These are phyloP conservation scores for Cyberlindnera maritima DNA, from an alignment of 805 yeast genomes.

Conservation along the genomic window DNA sequence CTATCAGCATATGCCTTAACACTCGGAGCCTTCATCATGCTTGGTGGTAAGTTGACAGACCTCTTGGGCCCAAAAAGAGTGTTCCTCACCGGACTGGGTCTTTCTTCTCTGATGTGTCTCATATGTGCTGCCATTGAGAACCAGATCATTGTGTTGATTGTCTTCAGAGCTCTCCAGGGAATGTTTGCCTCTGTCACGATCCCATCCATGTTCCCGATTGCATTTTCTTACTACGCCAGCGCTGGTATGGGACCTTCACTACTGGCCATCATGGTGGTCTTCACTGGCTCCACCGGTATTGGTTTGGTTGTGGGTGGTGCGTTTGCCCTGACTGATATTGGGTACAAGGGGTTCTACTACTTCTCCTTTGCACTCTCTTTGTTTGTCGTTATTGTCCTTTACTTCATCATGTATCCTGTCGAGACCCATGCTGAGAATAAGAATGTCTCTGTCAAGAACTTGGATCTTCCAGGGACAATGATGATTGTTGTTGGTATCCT, in stretches of 20 bases:
- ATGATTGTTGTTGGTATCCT: slow-evolving; percentile 35
- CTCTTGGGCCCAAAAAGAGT: slow-evolving; percentile 33
- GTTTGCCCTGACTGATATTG: slow-evolving; percentile 34
- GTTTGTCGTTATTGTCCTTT: slow-evolving; percentile 21
- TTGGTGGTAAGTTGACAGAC: slow-evolving; percentile 40
- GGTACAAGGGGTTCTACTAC: slow-evolving; percentile 38
- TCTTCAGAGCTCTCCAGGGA: slow-evolving; percentile 45
- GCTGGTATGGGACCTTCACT: slow-evolving; percentile 28
- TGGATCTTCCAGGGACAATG: slow-evolving; percentile 35
- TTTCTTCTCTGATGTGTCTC: slow-evolving; percentile 29
- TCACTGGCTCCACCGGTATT: slow-evolving; percentile 34
- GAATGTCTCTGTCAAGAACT: slow-evolving; percentile 21
- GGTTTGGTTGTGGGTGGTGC: slow-evolving; percentile 46
- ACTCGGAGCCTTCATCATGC: slow-evolving; percentile 41
- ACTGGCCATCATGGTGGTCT: slow-evolving; percentile 26
- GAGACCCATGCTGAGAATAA: slow-evolving; percentile 3
- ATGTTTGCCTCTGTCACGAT: slow-evolving; percentile 39
- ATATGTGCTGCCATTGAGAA: slow-evolving; percentile 36
- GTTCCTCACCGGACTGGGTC: slow-evolving; percentile 27
- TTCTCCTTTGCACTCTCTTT: slow-evolving; percentile 34
- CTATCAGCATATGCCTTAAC: slow-evolving; percentile 43
- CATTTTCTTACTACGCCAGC: slow-evolving; percentile 30
- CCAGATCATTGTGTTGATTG: slow-evolving; percentile 33
- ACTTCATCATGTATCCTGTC: slow-evolving; percentile 29
- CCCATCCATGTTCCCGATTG: slow-evolving; percentile 36